phyloP scores from a whole-genome alignment of 139 green algal species.

The Chlamydomonas asymmetrica region DNA sequence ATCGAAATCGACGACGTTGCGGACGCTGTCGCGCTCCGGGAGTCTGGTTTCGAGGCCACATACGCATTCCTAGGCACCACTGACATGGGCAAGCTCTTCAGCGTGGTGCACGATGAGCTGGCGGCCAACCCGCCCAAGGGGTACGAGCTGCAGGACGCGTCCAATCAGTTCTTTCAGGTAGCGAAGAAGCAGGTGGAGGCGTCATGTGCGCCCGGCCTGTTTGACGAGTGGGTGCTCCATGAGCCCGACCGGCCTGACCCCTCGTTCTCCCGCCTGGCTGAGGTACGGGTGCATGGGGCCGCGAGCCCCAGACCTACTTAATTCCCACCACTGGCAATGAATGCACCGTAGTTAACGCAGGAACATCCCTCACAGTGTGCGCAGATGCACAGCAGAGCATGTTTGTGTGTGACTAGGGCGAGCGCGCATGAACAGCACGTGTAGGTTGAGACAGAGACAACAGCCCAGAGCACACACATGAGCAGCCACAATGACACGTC shows the following conservation, averaged over 20 bases:
- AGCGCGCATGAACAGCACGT: too few relatives aligned
- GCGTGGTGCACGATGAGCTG: slow-evolving; percentile 23
- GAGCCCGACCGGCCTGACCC: slow-evolving; percentile 25
- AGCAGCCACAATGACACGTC: too few relatives aligned
- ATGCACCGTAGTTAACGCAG: too few relatives aligned
- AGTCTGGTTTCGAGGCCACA: slow-evolving; percentile 46
- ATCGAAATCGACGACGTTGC: slow-evolving; percentile 66
- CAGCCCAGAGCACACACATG: too few relatives aligned
- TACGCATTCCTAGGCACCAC: slow-evolving; percentile 50
- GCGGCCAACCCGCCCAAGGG: slow-evolving; percentile 52
- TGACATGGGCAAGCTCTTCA: slow-evolving; percentile 23
- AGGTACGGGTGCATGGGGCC: too few relatives aligned
- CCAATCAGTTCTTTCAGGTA: slow-evolving; percentile 41
- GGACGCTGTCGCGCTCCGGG: slow-evolving; percentile 44
- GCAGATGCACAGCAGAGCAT: too few relatives aligned
- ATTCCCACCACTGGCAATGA: too few relatives aligned
- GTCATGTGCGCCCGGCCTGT: slow-evolving; percentile 27
- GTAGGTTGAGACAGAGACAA: too few relatives aligned
- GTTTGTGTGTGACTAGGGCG: too few relatives aligned
- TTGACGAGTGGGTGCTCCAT: slow-evolving; percentile 47
- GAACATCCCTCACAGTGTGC: too few relatives aligned
- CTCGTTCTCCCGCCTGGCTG: slow-evolving; percentile 43
- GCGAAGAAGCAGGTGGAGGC: slow-evolving; percentile 49
- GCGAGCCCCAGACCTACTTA: too few relatives aligned
- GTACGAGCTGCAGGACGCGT: slow-evolving; percentile 61